Evolutionary conservation across 768 basidiomycete genomes (phyloP), one percentile per base, ranked within the genome.

Genomic region (Xerocomus potaroensis): DNA sequence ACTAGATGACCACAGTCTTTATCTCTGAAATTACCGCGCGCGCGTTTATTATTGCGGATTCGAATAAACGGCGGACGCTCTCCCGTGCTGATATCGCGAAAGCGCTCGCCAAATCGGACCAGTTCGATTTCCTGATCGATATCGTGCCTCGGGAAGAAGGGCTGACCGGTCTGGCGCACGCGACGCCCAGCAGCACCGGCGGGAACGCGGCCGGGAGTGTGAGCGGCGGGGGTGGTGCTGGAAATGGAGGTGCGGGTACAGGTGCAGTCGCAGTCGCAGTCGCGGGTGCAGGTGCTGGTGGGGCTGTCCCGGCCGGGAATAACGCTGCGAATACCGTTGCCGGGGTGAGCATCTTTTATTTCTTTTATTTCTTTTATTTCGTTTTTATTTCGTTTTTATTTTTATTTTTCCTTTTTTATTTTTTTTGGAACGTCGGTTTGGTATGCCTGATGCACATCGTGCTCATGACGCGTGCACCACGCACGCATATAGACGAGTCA

Each of bases 41-140:
- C 22, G 93, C 95, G 3, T 98, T 91, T 76, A 87, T 95, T 51
- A 82, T 97, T 44, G 93, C 93, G 15, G 92, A 96, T 69, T 86
- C 91, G 21, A 89, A 93, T 70, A 97, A 96, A 67, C 86, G 94
- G 22, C 86, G 93, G n/a, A 97, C 94, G 3, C 75, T 97, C 16
- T 93, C 91, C 9, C 83, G 91, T 38, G 83, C 90, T 11, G 94
- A 97, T 68, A 93, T 99, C 43, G 87, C 92, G 6, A 89, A 91
- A 59, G 95, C 94, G 0, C 76, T 96, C 49, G 80, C 81, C 58
- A 91, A 92, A 66, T 88, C 87, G 4, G 95, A 97, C 70, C 92
- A 94, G 65, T 97, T 97, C 59, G 95, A 97, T 70, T 98, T 98
- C 61, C 73, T 98, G 48, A 95, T 97, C 63, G 95, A 97, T 66